Conservation (phyloP, 2,329 filamentous ascomycete genomes). For the Ceratocystis variospora region DNA sequence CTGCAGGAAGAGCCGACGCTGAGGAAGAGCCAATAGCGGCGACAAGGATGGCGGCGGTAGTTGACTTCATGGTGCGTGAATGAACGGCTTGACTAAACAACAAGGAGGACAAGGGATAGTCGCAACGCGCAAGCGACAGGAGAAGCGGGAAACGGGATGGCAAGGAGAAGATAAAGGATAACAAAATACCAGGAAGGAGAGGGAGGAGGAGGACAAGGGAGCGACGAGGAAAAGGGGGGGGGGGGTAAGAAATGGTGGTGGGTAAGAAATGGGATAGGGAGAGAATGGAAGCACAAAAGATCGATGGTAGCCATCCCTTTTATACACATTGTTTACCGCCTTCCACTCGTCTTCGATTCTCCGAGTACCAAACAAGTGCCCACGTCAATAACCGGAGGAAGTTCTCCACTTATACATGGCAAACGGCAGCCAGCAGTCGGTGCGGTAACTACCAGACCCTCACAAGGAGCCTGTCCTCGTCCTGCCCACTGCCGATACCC, state of each 20-base stretch:
- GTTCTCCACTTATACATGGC: background rate
- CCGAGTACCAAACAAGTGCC: too few species aligned
- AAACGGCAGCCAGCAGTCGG: background rate
- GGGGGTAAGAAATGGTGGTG: background rate
- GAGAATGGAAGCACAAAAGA: background rate
- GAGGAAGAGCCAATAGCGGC: constrained; percentile 9
- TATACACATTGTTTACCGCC: too few species aligned
- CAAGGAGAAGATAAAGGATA: background rate
- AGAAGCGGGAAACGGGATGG: background rate
- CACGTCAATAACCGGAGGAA: too few species aligned
- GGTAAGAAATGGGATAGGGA: background rate
- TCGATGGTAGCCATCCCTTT: background rate
- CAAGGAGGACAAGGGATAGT: too few species aligned
- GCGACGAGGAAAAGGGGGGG: too few species aligned
- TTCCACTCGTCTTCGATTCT: too few species aligned
- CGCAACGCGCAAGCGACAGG: too few species aligned
- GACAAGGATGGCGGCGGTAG: constrained; percentile 1
- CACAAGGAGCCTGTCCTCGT: background rate
- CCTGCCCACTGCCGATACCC: background rate
- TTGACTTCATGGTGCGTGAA: constrained; percentile 8
- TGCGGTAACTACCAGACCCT: background rate
- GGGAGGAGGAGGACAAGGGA: background rate
- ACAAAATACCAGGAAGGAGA: background rate
- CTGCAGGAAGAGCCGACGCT: constrained; percentile 6
- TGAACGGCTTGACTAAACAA: too few species aligned